Evolutionary conservation across 331 rosid genomes (phyloP), one percentile per base, ranked within the genome.

Genomic region (Dryas integrifolia): DNA sequence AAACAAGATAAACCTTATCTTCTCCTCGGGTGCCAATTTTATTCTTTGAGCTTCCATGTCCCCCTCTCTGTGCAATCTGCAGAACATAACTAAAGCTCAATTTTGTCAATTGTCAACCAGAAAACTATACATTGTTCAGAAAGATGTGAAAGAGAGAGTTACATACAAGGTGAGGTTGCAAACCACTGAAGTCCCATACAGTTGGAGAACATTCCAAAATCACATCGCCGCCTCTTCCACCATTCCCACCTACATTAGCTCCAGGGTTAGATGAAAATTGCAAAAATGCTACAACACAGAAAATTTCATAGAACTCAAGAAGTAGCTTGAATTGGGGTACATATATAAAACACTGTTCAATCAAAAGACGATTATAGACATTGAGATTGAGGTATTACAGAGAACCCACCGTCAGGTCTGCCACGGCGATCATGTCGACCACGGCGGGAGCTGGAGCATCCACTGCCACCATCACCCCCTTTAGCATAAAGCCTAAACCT

Each of bases 151-250:
- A 61, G 56, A 69, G 40, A 58, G 40, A 55, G 45, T 72, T 56
- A 50, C 87, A 74, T 84, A 94, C 98, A 53, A 87, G 85, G 73
- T 91, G 98, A 71, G 82, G 96, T 68, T 84, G 89, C 83, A 91
- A 83, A 76, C 96, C 82, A 16, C 96, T 91, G 70, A 88, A 89
- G 82, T 94, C 98, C 97, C 97, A 91, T 80, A 89, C 83, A 60
- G 85, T 80, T 35, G 83, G 81, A 74, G 97, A 89, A 78, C 97
- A 86, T 83, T 91, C 86, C 81, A 94, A 76, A 75, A 94, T 85
- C 73, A 94, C 96, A 69, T 91, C 96, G 41, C 98, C 98, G 0
- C 98, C 98, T 79, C 87, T 89, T 59, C 97, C 96, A 52, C 97
- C 98, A 83, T 81, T 85, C 51, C 92, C 97, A 83, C 98, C 97